Percentiles rank a stretch among this genome's conserved stretches.
Evolutionary conservation across 208 protist species (phyloP).

Genomic region (Herpetomonas tarakana): DNA sequence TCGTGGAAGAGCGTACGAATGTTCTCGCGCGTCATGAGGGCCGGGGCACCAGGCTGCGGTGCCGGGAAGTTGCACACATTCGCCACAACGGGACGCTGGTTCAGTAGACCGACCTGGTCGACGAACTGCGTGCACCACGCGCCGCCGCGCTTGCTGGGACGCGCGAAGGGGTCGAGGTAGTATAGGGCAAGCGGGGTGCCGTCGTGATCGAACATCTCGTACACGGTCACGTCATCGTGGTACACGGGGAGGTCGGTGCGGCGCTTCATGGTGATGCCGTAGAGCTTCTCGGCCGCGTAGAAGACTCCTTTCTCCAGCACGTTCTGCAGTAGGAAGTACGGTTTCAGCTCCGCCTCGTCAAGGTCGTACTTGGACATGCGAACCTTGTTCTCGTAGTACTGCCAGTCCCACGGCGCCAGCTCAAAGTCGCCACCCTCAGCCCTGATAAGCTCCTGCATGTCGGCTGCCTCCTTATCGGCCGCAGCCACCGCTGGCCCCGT

Average conservation of each 20-base stretch:
- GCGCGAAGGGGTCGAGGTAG: slow-evolving; percentile 46
- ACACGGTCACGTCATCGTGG: slow-evolving; percentile 35
- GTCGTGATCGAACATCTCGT: slow-evolving; percentile 34
- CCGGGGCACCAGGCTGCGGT: slow-evolving; percentile 38
- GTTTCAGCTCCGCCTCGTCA: slow-evolving; percentile 44
- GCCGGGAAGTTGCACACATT: slow-evolving; percentile 59
- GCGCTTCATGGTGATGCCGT: slow-evolving; percentile 37
- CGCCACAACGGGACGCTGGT: slow-evolving; percentile 40
- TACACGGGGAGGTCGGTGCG: slow-evolving; percentile 45
- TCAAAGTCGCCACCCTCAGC: slow-evolving; percentile 22
- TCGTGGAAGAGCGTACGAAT: slow-evolving; percentile 67
- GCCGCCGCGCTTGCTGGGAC: slow-evolving; percentile 47
- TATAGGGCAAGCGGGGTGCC: slow-evolving; percentile 40
- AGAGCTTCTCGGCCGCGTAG: slow-evolving; percentile 47
- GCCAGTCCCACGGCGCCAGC: slow-evolving; percentile 50
- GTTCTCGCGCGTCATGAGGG: slow-evolving; percentile 58
- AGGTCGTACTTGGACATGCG: slow-evolving; percentile 40
- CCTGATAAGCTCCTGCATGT: slow-evolving; percentile 24
- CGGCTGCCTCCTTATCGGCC: slow-evolving; percentile 23
- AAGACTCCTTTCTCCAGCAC: slow-evolving; percentile 53
- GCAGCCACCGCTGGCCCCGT: slow-evolving; percentile 14
- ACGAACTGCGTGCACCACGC: slow-evolving; percentile 59
- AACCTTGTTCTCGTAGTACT: slow-evolving; percentile 38
- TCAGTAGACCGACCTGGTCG: slow-evolving; percentile 20
- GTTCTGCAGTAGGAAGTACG: slow-evolving; percentile 47